A percentile compares a stretch with the other conserved stretches of the same genome.
Conservation (phyloP, 139 green algal species). For the Eudorina sp. region DNA sequence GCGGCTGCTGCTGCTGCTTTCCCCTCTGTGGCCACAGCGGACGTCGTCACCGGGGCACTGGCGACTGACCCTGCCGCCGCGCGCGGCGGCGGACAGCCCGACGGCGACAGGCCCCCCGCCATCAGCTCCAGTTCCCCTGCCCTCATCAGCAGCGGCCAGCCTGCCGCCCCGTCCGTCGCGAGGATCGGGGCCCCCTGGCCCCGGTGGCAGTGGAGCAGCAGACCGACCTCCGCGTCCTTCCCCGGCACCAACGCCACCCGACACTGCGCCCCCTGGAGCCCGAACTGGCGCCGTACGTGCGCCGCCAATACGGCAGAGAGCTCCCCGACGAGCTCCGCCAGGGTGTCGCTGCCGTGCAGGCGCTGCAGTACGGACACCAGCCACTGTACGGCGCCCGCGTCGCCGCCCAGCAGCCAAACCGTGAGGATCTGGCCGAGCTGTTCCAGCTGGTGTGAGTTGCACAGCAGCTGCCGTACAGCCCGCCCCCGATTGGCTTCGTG, state of each 20-base stretch:
- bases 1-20: too few species aligned
- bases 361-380: background rate
- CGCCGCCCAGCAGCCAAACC: background rate
- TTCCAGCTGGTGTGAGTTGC: background rate
- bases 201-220: background rate
- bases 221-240: background rate
- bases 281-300: background rate
- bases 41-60: too few species aligned
- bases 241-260: background rate
- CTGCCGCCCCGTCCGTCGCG: too few species aligned
- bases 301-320: background rate
- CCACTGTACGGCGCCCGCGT: background rate
- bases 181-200: too few species aligned
- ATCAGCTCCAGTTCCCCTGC: too few species aligned
- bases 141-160: too few species aligned
- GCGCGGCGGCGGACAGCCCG: too few species aligned
- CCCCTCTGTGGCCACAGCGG: background rate
- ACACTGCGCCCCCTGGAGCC: background rate
- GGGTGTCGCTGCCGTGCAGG: background rate
- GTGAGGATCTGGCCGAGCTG: background rate
- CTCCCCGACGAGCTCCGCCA: background rate
- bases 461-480: too few species aligned
- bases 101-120: too few species aligned
- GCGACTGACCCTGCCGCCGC: too few species aligned
- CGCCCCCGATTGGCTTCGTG: too few species aligned